Percentiles rank a stretch among this genome's conserved stretches.
Conservation (phyloP, 805 yeast genomes). For the Candida incommunis region DNA sequence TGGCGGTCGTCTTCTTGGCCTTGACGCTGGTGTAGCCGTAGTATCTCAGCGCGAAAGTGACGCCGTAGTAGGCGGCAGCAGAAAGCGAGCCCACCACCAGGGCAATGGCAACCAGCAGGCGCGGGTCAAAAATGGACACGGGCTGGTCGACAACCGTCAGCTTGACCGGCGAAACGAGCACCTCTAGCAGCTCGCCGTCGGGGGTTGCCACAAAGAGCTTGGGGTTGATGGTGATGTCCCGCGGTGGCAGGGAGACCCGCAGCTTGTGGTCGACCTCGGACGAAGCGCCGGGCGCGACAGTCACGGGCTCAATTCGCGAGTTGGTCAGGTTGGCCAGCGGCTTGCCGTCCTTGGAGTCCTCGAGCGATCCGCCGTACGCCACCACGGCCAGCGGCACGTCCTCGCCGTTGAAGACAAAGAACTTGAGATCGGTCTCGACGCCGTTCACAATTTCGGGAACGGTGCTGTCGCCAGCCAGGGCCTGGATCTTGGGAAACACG, state of each 20-base stretch:
- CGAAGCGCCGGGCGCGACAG: slow-evolving; percentile 35
- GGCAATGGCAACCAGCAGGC: slow-evolving; percentile 48
- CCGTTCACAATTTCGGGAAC: slow-evolving; percentile 13
- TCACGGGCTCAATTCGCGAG: slow-evolving; percentile 46
- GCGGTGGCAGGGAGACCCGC: slow-evolving; percentile 42
- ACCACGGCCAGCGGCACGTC: slow-evolving; percentile 11
- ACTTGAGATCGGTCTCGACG: slow-evolving; percentile 12
- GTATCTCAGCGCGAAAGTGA: background rate
- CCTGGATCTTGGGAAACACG: background rate
- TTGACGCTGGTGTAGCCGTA: slow-evolving; percentile 1
- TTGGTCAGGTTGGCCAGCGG: slow-evolving; percentile 43
- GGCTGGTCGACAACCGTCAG: slow-evolving; percentile 47
- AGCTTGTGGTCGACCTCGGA: slow-evolving; percentile 43
- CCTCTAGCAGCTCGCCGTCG: slow-evolving; percentile 11
- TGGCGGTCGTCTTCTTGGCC: slow-evolving; percentile 7
- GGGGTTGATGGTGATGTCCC: slow-evolving; percentile 35
- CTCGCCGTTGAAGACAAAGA: slow-evolving; percentile 16
- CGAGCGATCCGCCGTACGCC: slow-evolving; percentile 13
- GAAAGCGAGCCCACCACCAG: slow-evolving; percentile 27
- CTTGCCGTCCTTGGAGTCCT: slow-evolving; percentile 6
- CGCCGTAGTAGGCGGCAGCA: slow-evolving; percentile 8
- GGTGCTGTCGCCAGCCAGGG: background rate
- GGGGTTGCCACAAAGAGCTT: slow-evolving; percentile 9
- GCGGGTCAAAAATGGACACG: slow-evolving; percentile 59
- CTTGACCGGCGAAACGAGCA: slow-evolving; percentile 11